phyloP scores from a whole-genome alignment of 805 yeast genomes.

The Candida succiphila region DNA sequence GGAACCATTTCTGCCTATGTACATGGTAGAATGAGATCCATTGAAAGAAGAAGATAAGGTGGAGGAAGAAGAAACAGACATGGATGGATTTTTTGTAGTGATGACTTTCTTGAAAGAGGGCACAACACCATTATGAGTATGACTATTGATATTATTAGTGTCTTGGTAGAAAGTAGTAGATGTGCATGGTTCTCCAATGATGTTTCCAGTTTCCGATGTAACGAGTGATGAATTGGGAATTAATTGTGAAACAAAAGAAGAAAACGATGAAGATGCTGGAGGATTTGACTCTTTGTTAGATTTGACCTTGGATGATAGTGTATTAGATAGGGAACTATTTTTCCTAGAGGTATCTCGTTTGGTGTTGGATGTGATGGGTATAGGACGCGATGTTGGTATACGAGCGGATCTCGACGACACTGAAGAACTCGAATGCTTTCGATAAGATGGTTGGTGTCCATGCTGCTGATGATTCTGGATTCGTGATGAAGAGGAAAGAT shows the following conservation, averaged over 20 bases:
- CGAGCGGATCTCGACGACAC: too few species aligned
- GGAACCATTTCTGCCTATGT: conserved; percentile 31
- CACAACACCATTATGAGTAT: not conserved
- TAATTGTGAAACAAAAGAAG: conserved; percentile 18
- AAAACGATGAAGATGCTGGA: not conserved
- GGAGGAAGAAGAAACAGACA: not conserved
- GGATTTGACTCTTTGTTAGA: conserved; percentile 1
- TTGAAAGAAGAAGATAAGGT: conserved; percentile 9
- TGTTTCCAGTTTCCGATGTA: conserved; percentile 21
- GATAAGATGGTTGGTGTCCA: not conserved
- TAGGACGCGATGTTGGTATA: too few species aligned
- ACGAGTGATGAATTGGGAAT: conserved; percentile 21
- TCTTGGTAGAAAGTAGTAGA: not conserved
- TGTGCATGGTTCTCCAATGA: conserved; percentile 14
- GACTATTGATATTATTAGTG: not conserved
- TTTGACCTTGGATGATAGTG: not conserved
- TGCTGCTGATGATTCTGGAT: not conserved
- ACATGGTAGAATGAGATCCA: conserved; percentile 31
- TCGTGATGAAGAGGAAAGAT: too few species aligned
- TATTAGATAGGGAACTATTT: not conserved
- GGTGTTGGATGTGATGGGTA: too few species aligned
- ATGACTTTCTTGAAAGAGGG: conserved; percentile 1
- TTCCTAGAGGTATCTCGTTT: too few species aligned
- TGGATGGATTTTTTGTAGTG: too few species aligned
- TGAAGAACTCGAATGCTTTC: not conserved